These are phyloP conservation scores for Dalbergia oliveri DNA, from an alignment of 306 rosid species.

Conservation along the genomic window DNA sequence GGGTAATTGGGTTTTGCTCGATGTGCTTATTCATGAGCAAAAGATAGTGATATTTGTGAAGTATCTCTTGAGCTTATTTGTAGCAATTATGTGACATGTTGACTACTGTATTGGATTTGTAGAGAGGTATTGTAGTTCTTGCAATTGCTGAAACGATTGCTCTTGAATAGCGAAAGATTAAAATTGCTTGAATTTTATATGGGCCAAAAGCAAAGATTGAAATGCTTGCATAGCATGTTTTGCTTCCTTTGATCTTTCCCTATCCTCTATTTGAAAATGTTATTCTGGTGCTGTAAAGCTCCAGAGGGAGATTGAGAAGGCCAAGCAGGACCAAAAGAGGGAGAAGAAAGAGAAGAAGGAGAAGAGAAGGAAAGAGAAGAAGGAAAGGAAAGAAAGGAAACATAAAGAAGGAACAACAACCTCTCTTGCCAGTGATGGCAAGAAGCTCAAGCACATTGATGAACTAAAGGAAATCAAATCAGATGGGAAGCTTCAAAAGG, in stretches of 20 bases:
- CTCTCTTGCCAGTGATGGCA: not conserved
- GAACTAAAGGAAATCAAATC: constrained; percentile 20
- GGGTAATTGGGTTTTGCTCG: not conserved
- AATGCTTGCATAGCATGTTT: constrained; percentile 47
- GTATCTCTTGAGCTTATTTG: not conserved
- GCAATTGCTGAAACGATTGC: constrained; percentile 18
- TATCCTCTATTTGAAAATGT: constrained; percentile 61
- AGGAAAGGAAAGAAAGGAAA: constrained; percentile 45
- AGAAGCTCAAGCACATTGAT: constrained; percentile 32
- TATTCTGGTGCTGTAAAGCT: constrained; percentile 85
- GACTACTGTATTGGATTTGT: not conserved
- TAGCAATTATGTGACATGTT: constrained; percentile 31
- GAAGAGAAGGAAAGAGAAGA: constrained; percentile 42
- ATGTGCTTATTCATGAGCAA: not conserved
- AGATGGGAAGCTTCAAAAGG: constrained; percentile 31
- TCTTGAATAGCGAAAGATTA: constrained; percentile 6
- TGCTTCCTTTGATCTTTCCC: constrained; percentile 57
- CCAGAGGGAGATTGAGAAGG: constrained; percentile 58
- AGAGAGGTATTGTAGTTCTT: not conserved
- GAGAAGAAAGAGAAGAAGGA: constrained; percentile 39
- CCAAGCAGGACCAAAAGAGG: constrained; percentile 47
- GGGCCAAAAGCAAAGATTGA: constrained; percentile 38
- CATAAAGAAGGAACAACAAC: constrained; percentile 17
- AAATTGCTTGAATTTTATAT: constrained; percentile 26
- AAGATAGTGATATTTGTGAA: not conserved